phyloP scores from a whole-genome alignment of 345 rosid genomes.

The Eucalyptus curtisii region DNA sequence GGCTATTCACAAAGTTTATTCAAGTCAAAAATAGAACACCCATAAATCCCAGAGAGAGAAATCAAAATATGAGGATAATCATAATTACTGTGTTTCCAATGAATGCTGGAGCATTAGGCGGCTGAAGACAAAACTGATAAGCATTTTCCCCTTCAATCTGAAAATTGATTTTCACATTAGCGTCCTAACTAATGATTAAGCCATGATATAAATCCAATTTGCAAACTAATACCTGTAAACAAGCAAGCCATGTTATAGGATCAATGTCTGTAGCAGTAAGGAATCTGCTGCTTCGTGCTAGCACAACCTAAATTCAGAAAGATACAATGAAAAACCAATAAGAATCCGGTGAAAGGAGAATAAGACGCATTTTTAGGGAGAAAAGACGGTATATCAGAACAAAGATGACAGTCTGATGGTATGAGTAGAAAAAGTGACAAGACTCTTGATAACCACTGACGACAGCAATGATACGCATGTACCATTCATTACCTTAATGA shows the following conservation, averaged over 20 bases:
- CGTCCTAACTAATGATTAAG: neutral
- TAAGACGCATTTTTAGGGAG: neutral
- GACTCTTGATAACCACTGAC: neutral
- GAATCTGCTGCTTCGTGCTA: slow-evolving; percentile 75
- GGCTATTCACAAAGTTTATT: slow-evolving; percentile 60
- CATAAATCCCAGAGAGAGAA: neutral
- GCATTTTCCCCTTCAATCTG: slow-evolving; percentile 79
- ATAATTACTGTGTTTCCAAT: slow-evolving; percentile 76
- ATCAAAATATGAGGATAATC: neutral
- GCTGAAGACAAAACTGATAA: slow-evolving; percentile 89
- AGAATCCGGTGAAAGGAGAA: neutral
- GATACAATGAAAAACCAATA: neutral
- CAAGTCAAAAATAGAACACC: slow-evolving; percentile 24
- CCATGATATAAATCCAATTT: neutral
- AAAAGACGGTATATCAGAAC: neutral
- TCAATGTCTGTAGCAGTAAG: slow-evolving; percentile 53
- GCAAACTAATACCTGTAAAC: slow-evolving; percentile 45
- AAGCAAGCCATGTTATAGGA: slow-evolving; percentile 75
- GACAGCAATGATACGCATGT: too few relatives aligned
- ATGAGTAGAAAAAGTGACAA: neutral
- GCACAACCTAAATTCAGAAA: slow-evolving; percentile 54
- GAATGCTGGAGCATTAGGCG: slow-evolving; percentile 79
- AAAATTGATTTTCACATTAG: neutral
- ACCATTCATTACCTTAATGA: slow-evolving; percentile 34
- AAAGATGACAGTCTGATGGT: neutral